Percentiles rank a stretch among this genome's conserved stretches.
Evolutionary conservation across 2,329 filamentous ascomycete genomes (phyloP).

Genomic region (Cryphonectria carpinicola): DNA sequence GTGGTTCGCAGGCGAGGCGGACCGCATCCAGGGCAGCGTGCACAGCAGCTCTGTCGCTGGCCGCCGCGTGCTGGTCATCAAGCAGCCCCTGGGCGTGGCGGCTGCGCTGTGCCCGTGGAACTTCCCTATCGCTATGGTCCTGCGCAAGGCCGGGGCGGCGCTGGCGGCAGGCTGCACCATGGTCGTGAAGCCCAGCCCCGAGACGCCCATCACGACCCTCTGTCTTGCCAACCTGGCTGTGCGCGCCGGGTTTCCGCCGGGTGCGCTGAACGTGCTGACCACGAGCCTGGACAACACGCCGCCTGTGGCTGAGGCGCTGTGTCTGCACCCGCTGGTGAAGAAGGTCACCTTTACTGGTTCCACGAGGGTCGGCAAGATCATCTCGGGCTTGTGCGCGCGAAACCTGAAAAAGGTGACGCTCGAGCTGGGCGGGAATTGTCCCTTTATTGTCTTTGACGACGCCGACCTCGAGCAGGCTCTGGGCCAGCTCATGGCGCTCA

Average conservation of each 20-base stretch:
- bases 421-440: conserved; percentile 74
- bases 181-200: conserved; percentile 73
- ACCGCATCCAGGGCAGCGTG: conserved; percentile 59
- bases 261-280: conserved; percentile 62
- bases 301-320: conserved; percentile 49
- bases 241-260: conserved; percentile 75
- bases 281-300: conserved; percentile 51
- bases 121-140: conserved; percentile 68
- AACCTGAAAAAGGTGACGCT: conserved; percentile 71
- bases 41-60: conserved; percentile 63
- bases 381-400: conserved; percentile 65
- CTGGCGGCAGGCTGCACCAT: conserved; percentile 75
- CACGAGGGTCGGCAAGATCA: conserved; percentile 69
- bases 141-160: conserved; percentile 69
- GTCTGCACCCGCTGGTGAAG: conserved; percentile 48
- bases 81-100: conserved; percentile 72
- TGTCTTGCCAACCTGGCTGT: conserved; percentile 69
- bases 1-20: conserved; percentile 60
- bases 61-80: conserved; percentile 70
- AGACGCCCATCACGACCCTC: conserved; percentile 74
- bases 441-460: conserved; percentile 69
- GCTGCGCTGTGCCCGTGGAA: conserved; percentile 76
- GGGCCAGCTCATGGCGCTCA: conserved; percentile 42
- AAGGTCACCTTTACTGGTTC: conserved; percentile 81
- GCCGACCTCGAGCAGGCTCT: conserved; percentile 67